Evolutionary conservation across 1,284 basidiomycete species (phyloP), one percentile per base, ranked within the genome.

Genomic region (Austropuccinia psidii): DNA sequence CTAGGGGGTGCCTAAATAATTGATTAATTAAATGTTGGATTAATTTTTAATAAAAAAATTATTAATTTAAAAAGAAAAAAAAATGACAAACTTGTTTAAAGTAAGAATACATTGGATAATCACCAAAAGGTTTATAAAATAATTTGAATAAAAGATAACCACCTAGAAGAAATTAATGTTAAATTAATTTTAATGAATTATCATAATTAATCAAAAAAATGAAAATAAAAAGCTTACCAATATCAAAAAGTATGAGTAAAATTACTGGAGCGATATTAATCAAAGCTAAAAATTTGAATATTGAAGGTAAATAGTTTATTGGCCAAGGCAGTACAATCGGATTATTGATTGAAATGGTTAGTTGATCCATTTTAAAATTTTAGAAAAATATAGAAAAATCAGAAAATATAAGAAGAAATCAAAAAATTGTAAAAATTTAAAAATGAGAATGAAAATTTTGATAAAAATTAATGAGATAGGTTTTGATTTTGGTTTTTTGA

Each of bases 41-140:
- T n/a, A n/a, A n/a, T n/a, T n/a, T n/a, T n/a, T n/a, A n/a, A n/a
- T n/a, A n/a, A n/a, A n/a, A n/a, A n/a, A n/a, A n/a, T n/a, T n/a
- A n/a, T n/a, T n/a, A n/a, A n/a, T n/a, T n/a, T n/a, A n/a, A n/a
- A n/a, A n/a, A n/a, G n/a, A n/a, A n/a, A n/a, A n/a, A n/a, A n/a
- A n/a, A n/a, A 37, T n/a, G 62, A 31, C 62, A 9, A 50, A 72
- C 68, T 62, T 72, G 68, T 50, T 72, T 72, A 21, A 72, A 72
- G 29, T 72, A 72, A 17, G 45, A 21, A 41, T 72, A 61, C 58
- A 49, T 72, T 15, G 68, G 68, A 61, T 72, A 72, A 54, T 60
- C 52, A 17, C 68, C 68, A 45, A 72, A 72, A 6, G 68, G 68
- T 43, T 72, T 72, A 7, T 58, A 45, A 47, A 72, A 72, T 13